Base-by-base conservation (phyloP, 2,329 filamentous ascomycete species). In the Ceratocystis papillata region DNA sequence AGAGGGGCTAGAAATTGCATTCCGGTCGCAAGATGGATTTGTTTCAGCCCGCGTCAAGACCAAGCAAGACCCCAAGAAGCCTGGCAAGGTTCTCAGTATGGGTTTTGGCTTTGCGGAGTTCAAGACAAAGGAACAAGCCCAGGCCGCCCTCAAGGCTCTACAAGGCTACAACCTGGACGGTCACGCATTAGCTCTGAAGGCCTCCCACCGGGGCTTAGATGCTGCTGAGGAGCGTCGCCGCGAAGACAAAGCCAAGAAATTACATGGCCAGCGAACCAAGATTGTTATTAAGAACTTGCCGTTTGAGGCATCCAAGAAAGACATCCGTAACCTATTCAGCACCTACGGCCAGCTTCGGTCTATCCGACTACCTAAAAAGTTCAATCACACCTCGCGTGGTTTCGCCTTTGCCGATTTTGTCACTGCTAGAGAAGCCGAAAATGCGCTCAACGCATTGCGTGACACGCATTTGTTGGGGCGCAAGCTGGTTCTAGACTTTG, bases 391-490 rank as follows among this genome's bases (percentile, higher is more conserved):
- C 64, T 86, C 92, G 72, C 88, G 93, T 76, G 94, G 94, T 67
- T 99, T 96, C 77, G 94, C 91, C 65, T 99, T 99, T 80, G 93
- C 91, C 60, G 92, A 97, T 74, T 99, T 97, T 76, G 86, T 91
- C 69, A 96, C 90, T 69, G 83, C 90, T 69, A 87, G 89, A 70
- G 94, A 99, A 79, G 94, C 94, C 69, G 80, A 83, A 74, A 96
- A 91, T 76, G 94, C 94, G 63, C 87, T 97, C 80, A 89, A 91
- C 71, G 89, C 94, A 65, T 81, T 99, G 71, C 87, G 87, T 74
- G 90, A 96, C 75, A 97, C 94, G 57, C 94, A 99, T 83, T 80
- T 99, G 73, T 81, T 97, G 66, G 94, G 94, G 66, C 86, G 94
- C 68, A 87, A 88, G 73, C 81, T 99, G 72, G 90, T 97, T 65